Base-by-base conservation (phyloP, 495 filamentous ascomycete genomes). In the Penicillium antarcticum region DNA sequence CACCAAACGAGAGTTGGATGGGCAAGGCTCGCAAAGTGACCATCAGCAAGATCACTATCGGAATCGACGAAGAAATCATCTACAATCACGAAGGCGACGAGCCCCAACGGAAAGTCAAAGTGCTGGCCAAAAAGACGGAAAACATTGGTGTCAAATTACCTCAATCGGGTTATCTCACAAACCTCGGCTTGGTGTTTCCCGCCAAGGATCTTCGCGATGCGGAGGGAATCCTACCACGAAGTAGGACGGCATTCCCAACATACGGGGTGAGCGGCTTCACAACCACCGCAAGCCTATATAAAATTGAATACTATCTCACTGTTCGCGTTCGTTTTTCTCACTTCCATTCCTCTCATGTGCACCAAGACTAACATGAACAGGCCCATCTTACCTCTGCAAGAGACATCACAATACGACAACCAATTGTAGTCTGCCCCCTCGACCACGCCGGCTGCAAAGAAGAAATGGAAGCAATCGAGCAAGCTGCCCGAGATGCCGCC, bases 71-170 rank as follows among this genome's bases (percentile, higher is more conserved):
- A 67, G 91, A 97, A 66, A 95, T 97, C 43, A 91, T 91, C 17
- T 98, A 88, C 71, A 97, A 98, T 58, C 94, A 94, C 33, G 92
- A 97, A 62, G 94, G 94, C n/a, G 94, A 97, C 58, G 94, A 97
- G 66, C 91, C 92, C 39, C 89, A 87, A 23, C 87, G 88, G 57
- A 97, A 95, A 65, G 74, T 90, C 65, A 97, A 94, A 66, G 84
- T 83, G 18, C 71, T 98, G 56, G 85, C 88, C 18, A 92, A 89
- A 60, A 86, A 92, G 55, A 87, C 88, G 3, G 92, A 97, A 53
- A 71, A 73, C 2, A 82, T 98, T 17, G 85, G 87, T 11, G 80
- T 87, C 12, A 95, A 87, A 66, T 68, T 98, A 63, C 89, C 94
- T 2, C 91, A 92, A 51, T 77, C 84, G 3, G 94, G 94, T 16